phyloP scores from a whole-genome alignment of 2,329 filamentous ascomycete genomes.

The Fusarium robinianum region DNA sequence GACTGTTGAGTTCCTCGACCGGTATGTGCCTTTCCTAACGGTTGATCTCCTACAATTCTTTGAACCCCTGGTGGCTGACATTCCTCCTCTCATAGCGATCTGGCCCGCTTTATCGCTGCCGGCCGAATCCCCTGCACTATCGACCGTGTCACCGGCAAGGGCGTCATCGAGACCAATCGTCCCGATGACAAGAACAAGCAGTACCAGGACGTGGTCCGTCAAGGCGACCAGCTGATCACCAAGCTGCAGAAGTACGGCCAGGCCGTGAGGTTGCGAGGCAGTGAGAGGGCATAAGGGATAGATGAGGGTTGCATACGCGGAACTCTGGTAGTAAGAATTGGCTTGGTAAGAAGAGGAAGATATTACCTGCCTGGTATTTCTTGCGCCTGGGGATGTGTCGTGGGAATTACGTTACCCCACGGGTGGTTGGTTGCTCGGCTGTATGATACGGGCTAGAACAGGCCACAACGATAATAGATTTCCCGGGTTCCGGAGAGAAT shows the following conservation, averaged over 20 bases:
- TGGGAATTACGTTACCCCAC: too few relatives aligned
- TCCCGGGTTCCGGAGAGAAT: slow-evolving; percentile 29
- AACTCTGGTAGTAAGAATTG: too few relatives aligned
- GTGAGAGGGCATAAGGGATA: slow-evolving; percentile 75
- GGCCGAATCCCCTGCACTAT: slow-evolving; percentile 96
- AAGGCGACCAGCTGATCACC: slow-evolving; percentile 96
- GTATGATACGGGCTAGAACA: slow-evolving; percentile 42
- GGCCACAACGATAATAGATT: slow-evolving; percentile 31
- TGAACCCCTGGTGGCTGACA: slow-evolving; percentile 2
- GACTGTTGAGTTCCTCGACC: slow-evolving; percentile 93
- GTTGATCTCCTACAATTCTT: background rate
- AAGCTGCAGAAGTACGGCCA: slow-evolving; percentile 99
- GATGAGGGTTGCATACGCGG: slow-evolving; percentile 15
- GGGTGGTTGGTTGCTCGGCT: slow-evolving; percentile 27
- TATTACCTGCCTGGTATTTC: too few relatives aligned
- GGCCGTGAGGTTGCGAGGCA: slow-evolving; percentile 89
- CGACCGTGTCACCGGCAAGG: slow-evolving; percentile 93
- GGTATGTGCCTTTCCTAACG: slow-evolving; percentile 65
- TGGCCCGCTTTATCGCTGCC: slow-evolving; percentile 95
- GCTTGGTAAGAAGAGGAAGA: too few relatives aligned
- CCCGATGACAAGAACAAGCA: slow-evolving; percentile 99
- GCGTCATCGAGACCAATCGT: slow-evolving; percentile 96
- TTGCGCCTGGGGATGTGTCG: too few relatives aligned
- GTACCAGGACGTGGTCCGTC: slow-evolving; percentile 96
- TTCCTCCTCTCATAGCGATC: slow-evolving; percentile 63